These are phyloP conservation scores for Phellinidium pouzarii DNA, from an alignment of 1,284 basidiomycete species.

Conservation along the genomic window DNA sequence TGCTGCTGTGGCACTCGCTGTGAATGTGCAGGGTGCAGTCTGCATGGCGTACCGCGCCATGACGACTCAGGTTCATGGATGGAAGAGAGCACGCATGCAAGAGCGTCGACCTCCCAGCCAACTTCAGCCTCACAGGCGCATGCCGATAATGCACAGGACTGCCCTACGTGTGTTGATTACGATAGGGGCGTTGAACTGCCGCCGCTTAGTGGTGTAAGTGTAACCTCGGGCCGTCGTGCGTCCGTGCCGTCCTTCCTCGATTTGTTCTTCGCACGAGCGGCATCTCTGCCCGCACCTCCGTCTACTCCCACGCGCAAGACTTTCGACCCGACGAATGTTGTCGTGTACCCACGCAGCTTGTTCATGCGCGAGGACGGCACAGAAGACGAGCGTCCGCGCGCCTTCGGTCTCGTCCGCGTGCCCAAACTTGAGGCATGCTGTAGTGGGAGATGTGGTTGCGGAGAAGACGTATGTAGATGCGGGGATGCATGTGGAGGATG, in stretches of 20 bases:
- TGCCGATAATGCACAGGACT: slow-evolving; percentile 40
- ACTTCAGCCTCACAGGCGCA: neutral
- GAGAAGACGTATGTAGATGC: slow-evolving; percentile 44
- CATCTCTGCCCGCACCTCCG: slow-evolving; percentile 46
- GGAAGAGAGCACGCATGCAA: slow-evolving; percentile 1
- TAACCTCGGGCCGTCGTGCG: slow-evolving; percentile 13
- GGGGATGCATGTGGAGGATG: slow-evolving; percentile 46
- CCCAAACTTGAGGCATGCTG: slow-evolving; percentile 61
- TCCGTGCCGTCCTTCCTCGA: slow-evolving; percentile 37
- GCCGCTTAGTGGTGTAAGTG: slow-evolving; percentile 13
- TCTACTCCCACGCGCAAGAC: slow-evolving; percentile 36
- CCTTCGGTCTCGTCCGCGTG: slow-evolving; percentile 44
- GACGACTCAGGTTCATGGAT: slow-evolving; percentile 4
- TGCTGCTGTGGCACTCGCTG: slow-evolving; percentile 67
- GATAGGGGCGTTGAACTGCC: slow-evolving; percentile 39
- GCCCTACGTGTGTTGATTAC: slow-evolving; percentile 58
- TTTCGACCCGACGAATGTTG: slow-evolving; percentile 45
- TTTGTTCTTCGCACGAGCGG: slow-evolving; percentile 56
- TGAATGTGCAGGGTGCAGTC: slow-evolving; percentile 64
- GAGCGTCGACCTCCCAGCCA: neutral
- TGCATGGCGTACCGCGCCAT: slow-evolving; percentile 48
- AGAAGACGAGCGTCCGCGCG: slow-evolving; percentile 24
- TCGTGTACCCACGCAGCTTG: slow-evolving; percentile 37
- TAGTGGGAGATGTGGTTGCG: slow-evolving; percentile 40
- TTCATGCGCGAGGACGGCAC: slow-evolving; percentile 20